phyloP scores from a whole-genome alignment of 768 basidiomycete genomes.

The Cyclocybe aegerita region DNA sequence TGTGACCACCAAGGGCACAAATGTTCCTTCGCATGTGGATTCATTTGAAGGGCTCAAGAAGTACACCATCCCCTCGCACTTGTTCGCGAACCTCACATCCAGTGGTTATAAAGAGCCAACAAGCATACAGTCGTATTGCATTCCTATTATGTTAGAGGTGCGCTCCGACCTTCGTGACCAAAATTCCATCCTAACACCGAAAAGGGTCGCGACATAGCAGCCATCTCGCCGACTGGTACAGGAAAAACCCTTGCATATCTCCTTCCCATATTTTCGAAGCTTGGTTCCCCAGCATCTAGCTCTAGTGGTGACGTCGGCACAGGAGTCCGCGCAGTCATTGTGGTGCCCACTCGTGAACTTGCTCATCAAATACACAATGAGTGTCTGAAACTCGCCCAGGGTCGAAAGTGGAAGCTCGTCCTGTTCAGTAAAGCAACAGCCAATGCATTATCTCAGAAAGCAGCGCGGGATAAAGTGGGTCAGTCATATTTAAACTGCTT shows the following conservation, averaged over 20 bases:
- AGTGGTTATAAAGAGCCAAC: constrained; percentile 71
- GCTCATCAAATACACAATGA: constrained; percentile 95
- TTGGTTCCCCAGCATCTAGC: constrained; percentile 55
- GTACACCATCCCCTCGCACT: constrained; percentile 55
- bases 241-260: constrained; percentile 96
- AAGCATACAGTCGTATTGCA: constrained; percentile 76
- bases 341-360: constrained; percentile 94
- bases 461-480: constrained; percentile 76
- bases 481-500: constrained; percentile 24
- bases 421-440: constrained; percentile 91
- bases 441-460: constrained; percentile 71
- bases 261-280: constrained; percentile 69
- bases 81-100: constrained; percentile 63
- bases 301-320: constrained; percentile 40
- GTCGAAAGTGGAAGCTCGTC: constrained; percentile 79
- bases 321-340: constrained; percentile 75
- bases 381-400: constrained; percentile 76
- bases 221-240: constrained; percentile 95
- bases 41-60: constrained; percentile 62
- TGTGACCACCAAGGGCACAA: constrained; percentile 72
- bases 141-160: constrained; percentile 81
- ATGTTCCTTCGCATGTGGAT: constrained; percentile 59
- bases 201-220: constrained; percentile 83
- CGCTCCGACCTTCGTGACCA: constrained; percentile 14
- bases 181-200: constrained; percentile 5